Evolutionary conservation across 2,329 filamentous ascomycete species (phyloP).

Genomic region (Podosphaera fusca): DNA sequence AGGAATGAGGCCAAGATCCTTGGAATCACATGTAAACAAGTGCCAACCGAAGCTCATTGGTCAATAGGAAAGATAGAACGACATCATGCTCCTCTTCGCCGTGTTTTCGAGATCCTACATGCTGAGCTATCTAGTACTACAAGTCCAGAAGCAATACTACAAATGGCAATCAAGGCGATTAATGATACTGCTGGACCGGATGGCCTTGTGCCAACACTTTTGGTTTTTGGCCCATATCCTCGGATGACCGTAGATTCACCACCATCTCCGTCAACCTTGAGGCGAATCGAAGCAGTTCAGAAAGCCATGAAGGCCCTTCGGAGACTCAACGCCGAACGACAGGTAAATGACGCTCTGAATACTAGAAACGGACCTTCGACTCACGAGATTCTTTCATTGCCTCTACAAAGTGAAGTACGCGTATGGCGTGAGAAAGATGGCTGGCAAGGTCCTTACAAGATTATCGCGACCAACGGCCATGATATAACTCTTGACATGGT

Average conservation of each 20-base stretch:
- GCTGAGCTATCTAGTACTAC: not conserved
- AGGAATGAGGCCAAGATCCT: not conserved
- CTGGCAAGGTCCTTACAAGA: too few relatives aligned
- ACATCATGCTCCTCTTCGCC: slow-evolving; percentile 1
- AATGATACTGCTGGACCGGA: not conserved
- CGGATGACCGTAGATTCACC: not conserved
- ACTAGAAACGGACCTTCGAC: slow-evolving; percentile 1
- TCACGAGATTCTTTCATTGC: not conserved
- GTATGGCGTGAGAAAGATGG: too few relatives aligned
- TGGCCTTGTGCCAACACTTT: too few relatives aligned
- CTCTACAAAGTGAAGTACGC: not conserved
- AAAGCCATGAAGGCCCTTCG: slow-evolving; percentile 3
- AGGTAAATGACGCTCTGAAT: slow-evolving; percentile 2
- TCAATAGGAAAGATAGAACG: slow-evolving; percentile 1
- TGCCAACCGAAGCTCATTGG: slow-evolving; percentile 1
- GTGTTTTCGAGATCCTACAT: not conserved
- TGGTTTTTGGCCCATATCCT: not conserved
- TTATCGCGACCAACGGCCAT: too few relatives aligned
- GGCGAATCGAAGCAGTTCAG: not conserved
- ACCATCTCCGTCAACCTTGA: not conserved
- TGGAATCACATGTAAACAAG: not conserved
- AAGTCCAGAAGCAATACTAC: not conserved
- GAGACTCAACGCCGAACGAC: not conserved
- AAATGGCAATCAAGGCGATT: not conserved
- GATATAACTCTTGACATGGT: too few relatives aligned